Percentiles rank a stretch among this genome's conserved stretches.
phyloP scores from a whole-genome alignment of 2,329 filamentous ascomycete species.

The Colletotrichum paranaense region DNA sequence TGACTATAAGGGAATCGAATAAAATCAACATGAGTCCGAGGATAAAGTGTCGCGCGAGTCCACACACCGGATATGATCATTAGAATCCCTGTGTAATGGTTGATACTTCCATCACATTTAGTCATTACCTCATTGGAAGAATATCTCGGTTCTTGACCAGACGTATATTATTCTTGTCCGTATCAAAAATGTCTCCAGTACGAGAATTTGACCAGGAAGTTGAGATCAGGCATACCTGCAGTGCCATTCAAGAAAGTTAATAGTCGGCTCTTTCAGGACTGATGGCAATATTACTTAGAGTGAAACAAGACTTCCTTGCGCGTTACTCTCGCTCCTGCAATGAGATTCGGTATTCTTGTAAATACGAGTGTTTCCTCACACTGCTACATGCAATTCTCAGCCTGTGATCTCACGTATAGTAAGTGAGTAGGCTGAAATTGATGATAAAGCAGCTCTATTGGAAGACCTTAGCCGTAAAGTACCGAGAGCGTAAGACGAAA shows the following conservation, averaged over 20 bases:
- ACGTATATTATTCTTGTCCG: constrained; percentile 51
- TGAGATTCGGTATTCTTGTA: too few species aligned
- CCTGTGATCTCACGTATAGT: neutral
- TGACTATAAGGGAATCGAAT: constrained; percentile 46
- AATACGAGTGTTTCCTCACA: neutral
- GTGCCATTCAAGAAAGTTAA: neutral
- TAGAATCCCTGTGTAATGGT: constrained; percentile 66
- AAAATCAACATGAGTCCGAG: neutral
- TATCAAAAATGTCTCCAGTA: constrained; percentile 41
- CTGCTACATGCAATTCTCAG: neutral
- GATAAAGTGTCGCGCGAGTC: neutral
- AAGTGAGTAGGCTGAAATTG: neutral
- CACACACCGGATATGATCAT: constrained; percentile 66
- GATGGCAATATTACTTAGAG: neutral
- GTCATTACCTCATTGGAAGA: constrained; percentile 52
- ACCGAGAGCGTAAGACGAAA: neutral
- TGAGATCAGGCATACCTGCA: constrained; percentile 39
- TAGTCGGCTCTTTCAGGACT: neutral
- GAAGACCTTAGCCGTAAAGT: neutral
- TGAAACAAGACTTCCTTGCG: neutral
- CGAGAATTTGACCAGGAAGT: constrained; percentile 50
- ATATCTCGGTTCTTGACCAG: constrained; percentile 59
- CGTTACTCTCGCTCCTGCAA: neutral
- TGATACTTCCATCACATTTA: constrained; percentile 65
- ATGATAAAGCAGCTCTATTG: neutral